A percentile compares a stretch with the other conserved stretches of the same genome.
Evolutionary conservation across 768 basidiomycete genomes (phyloP).

Genomic region (Tulasnella sp.): DNA sequence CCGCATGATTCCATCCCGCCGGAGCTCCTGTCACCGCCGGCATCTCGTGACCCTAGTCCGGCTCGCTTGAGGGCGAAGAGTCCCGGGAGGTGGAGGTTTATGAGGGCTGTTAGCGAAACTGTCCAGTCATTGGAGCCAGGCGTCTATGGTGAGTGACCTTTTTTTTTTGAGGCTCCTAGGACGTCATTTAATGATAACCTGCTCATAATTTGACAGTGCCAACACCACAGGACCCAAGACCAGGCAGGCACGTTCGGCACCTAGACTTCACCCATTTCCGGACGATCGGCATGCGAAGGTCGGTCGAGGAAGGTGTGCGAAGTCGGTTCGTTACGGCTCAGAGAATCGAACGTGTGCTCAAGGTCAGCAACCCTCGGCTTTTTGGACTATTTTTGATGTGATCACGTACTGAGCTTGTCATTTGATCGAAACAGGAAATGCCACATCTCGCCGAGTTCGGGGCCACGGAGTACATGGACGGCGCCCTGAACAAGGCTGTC

Average conservation of each 20-base stretch:
- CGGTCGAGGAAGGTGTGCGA: slow-evolving; percentile 77
- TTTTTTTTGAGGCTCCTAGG: background rate
- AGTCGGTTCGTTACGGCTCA: slow-evolving; percentile 90
- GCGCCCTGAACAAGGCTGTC: slow-evolving; percentile 72
- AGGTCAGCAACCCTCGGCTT: slow-evolving; percentile 36
- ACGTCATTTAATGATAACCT: background rate
- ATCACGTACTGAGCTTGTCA: slow-evolving; percentile 11
- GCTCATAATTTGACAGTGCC: slow-evolving; percentile 39
- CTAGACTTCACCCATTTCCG: slow-evolving; percentile 95
- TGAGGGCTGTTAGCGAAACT: slow-evolving; percentile 68
- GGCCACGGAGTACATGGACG: slow-evolving; percentile 99
- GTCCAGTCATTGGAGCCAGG: slow-evolving; percentile 61
- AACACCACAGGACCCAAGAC: slow-evolving; percentile 53
- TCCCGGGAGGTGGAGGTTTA: slow-evolving; percentile 73
- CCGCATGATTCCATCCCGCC: slow-evolving; percentile 63
- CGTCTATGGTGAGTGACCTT: slow-evolving; percentile 48
- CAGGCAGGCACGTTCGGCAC: slow-evolving; percentile 72
- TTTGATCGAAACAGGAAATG: slow-evolving; percentile 49
- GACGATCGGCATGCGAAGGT: slow-evolving; percentile 90
- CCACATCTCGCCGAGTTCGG: slow-evolving; percentile 80
- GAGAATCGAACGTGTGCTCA: slow-evolving; percentile 64
- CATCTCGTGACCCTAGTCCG: slow-evolving; percentile 76
- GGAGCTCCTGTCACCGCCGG: slow-evolving; percentile 66
- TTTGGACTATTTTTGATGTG: background rate
- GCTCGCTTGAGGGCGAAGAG: slow-evolving; percentile 61